Evolutionary conservation across 73 alveolate species (phyloP).

Genomic region (Halteria grandinella): DNA sequence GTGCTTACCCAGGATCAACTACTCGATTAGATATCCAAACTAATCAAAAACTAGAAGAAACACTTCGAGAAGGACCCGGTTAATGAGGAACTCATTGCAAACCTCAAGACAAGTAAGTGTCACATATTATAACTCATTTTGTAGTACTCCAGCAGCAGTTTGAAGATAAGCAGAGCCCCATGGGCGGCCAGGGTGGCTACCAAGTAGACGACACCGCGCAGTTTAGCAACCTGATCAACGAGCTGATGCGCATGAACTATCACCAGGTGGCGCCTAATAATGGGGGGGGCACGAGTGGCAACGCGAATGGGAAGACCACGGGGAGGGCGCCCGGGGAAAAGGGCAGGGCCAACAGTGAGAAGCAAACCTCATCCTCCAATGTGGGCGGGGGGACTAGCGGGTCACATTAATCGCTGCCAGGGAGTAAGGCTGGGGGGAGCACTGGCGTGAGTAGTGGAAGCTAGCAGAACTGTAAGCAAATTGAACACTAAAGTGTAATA

Average conservation of each 20-base stretch:
- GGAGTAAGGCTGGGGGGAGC: no score
- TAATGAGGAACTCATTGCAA: constrained; percentile 32
- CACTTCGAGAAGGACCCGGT: constrained; percentile 52
- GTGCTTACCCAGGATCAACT: constrained; percentile 15
- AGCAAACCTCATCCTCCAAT: background rate
- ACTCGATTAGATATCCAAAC: constrained; percentile 35
- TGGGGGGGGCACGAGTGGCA: constrained; percentile 5
- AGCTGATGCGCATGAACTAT: constrained; percentile 37
- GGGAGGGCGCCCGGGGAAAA: constrained; percentile 30
- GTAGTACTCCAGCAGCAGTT: constrained; percentile 26
- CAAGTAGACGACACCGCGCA: constrained; percentile 10
- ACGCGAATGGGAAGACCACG: constrained; percentile 1
- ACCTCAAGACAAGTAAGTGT: constrained; percentile 8
- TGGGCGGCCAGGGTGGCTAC: constrained; percentile 20
- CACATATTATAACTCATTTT: background rate
- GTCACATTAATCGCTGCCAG: no score
- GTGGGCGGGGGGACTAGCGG: no score
- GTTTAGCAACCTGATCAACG: constrained; percentile 22
- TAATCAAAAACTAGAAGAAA: constrained; percentile 26
- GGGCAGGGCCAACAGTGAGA: background rate
- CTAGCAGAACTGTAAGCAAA: no score
- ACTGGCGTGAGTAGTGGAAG: no score
- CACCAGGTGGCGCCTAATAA: constrained; percentile 2
- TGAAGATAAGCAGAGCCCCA: constrained; percentile 31
- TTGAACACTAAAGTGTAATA: no score